Evolutionary conservation across 306 rosid genomes (phyloP), one percentile per base, ranked within the genome.

Genomic region (Pyrus bretschneideri): DNA sequence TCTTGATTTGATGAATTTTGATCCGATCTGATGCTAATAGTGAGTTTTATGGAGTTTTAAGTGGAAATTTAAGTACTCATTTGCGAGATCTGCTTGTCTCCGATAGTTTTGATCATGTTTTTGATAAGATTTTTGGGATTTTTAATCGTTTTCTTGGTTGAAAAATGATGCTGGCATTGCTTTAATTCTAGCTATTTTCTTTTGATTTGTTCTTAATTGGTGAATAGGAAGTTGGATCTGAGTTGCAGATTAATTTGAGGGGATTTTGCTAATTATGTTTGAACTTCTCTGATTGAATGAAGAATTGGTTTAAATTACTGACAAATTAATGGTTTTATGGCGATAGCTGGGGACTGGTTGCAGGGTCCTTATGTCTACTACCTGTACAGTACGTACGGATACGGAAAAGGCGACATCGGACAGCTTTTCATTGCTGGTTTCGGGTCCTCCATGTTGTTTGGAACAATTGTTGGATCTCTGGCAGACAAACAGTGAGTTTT

Each of bases 311-410:
- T 38, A 11, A 49, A n/a, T 68, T 42, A 76, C 80, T 68, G 30
- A 52, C 17, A 21, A 27, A 49, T 54, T 60, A 11, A 1, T 59
- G 74, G 57, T 71, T 66, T 14, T 85, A 75, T 74, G 83, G 83
- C 71, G 73, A 80, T 83, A 96, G 99, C 99, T 72, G 99, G 99
- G 82, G 99, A 96, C 81, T 96, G 99, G 99, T 86, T 96, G 93
- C 99, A 96, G 90, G 99, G 99, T 79, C 99, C 99, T 33, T 96
- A 96, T 78, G 99, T 96, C 2, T 96, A 96, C 88, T 96, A 89
- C 73, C 97, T 96, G 29, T 96, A 96, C 80, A 96, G 83, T 76
- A 86, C 88, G 12, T 96, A 96, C 83, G 98, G 99, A 38, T 96
- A 84, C 27, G 86, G 92, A 23, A 96, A 96, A 77, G 98, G 99